phyloP scores from a whole-genome alignment of 768 basidiomycete species.

The Tricholoma saponaceum region DNA sequence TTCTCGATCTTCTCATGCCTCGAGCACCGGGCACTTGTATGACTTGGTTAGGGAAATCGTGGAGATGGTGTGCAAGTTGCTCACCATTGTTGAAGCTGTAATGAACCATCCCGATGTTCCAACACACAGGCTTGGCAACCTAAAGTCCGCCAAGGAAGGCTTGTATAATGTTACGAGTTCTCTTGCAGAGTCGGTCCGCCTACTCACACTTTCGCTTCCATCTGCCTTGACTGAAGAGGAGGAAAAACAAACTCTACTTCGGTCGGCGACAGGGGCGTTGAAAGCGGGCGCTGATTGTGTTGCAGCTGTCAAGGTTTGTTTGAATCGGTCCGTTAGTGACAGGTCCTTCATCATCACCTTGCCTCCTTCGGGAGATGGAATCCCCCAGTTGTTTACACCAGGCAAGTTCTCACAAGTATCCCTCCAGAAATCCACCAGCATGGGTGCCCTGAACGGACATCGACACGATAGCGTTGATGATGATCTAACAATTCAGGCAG shows the following conservation, averaged over 20 bases:
- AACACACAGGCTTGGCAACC: slow-evolving; percentile 53
- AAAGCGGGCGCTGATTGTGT: slow-evolving; percentile 89
- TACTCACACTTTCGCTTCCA: slow-evolving; percentile 54
- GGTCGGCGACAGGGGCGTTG: slow-evolving; percentile 83
- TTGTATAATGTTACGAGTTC: slow-evolving; percentile 81
- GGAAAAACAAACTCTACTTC: slow-evolving; percentile 72
- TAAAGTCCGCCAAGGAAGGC: slow-evolving; percentile 71
- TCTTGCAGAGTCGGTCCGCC: slow-evolving; percentile 85
- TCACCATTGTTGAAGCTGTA: slow-evolving; percentile 89
- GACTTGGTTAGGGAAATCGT: slow-evolving; percentile 94
- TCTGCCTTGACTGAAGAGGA: slow-evolving; percentile 67
- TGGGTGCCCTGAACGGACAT: slow-evolving; percentile 34
- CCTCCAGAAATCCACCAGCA: slow-evolving; percentile 29
- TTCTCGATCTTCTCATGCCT: slow-evolving; percentile 85
- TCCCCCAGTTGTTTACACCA: slow-evolving; percentile 39
- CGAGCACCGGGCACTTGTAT: slow-evolving; percentile 90
- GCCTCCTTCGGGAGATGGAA: slow-evolving; percentile 45
- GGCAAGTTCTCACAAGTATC: slow-evolving; percentile 42
- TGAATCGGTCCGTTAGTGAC: slow-evolving; percentile 60
- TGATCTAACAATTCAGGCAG: slow-evolving; percentile 58
- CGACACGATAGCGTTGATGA: slow-evolving; percentile 41
- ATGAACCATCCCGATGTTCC: slow-evolving; percentile 72
- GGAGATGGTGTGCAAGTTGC: slow-evolving; percentile 86
- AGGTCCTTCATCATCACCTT: slow-evolving; percentile 63
- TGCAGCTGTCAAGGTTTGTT: slow-evolving; percentile 77